phyloP scores from a whole-genome alignment of 805 yeast genomes.

The Candida sanyiensis region DNA sequence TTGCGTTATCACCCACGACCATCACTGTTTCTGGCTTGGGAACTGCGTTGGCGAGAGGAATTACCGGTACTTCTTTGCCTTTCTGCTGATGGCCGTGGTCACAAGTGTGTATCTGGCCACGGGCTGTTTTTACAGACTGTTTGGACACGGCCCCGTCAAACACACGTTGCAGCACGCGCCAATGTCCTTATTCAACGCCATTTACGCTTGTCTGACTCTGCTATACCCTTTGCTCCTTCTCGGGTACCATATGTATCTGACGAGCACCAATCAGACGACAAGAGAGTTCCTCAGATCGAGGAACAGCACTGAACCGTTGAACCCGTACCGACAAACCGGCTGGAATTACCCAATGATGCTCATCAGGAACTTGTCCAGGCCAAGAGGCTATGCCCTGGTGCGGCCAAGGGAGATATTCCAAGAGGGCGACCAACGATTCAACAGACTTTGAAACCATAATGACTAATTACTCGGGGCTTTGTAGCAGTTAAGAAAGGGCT shows the following conservation, averaged over 20 bases:
- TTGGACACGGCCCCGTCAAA: constrained; percentile 19
- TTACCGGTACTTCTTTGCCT: constrained; percentile 54
- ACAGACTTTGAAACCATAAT: too few species aligned
- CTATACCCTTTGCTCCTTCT: constrained; percentile 53
- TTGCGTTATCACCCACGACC: constrained; percentile 40
- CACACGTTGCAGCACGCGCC: constrained; percentile 28
- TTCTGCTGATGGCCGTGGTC: constrained; percentile 36
- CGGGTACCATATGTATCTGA: constrained; percentile 47
- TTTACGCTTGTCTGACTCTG: constrained; percentile 41
- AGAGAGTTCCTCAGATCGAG: constrained; percentile 58
- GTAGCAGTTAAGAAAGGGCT: too few species aligned
- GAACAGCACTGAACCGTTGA: constrained; percentile 29
- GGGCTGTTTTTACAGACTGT: constrained; percentile 30
- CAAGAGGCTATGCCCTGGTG: constrained; percentile 34
- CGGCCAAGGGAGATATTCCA: constrained; percentile 28
- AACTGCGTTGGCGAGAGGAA: constrained; percentile 75
- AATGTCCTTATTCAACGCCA: constrained; percentile 45
- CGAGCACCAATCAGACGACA: constrained; percentile 58
- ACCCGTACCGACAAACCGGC: constrained; percentile 34
- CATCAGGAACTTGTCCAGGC: constrained; percentile 29
- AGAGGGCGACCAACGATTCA: constrained; percentile 37
- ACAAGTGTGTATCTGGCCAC: constrained; percentile 26
- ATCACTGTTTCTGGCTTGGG: constrained; percentile 54
- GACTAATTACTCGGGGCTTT: too few species aligned
- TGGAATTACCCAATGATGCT: constrained; percentile 26